Conservation (phyloP, 345 rosid species). For the Aethionema arabicum region DNA sequence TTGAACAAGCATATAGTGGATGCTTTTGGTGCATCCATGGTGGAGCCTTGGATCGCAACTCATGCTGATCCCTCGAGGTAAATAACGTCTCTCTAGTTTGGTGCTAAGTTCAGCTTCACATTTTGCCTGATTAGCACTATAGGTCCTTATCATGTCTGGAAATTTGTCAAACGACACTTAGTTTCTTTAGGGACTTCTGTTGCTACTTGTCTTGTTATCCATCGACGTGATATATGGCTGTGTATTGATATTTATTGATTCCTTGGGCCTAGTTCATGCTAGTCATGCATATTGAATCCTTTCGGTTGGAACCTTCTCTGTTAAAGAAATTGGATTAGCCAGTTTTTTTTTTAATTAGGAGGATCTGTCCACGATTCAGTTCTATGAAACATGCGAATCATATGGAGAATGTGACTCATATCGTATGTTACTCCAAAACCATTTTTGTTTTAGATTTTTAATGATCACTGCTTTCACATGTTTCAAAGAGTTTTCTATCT, state of each 20-base stretch:
- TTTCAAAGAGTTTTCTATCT: not conserved
- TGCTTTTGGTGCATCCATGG: slow-evolving; percentile 83
- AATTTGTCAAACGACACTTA: slow-evolving; percentile 6
- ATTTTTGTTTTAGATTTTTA: not conserved
- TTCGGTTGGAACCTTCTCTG: not conserved
- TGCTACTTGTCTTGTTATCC: slow-evolving; percentile 2
- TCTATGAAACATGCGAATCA: not conserved
- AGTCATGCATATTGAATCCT: not conserved
- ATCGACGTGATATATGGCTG: not conserved
- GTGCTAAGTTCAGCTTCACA: slow-evolving; percentile 12
- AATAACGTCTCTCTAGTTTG: not conserved
- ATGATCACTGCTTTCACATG: not conserved
- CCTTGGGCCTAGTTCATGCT: slow-evolving; percentile 5
- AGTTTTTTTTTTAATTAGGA: not conserved
- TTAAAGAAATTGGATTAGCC: slow-evolving; percentile 5
- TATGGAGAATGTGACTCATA: not conserved
- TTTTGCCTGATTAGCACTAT: not conserved
- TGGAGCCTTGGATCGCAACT: slow-evolving; percentile 93
- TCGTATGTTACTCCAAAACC: not conserved
- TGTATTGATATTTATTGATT: slow-evolving; percentile 8
- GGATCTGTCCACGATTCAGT: not conserved
- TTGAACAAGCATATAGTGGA: slow-evolving; percentile 61
- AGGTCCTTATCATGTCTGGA: slow-evolving; percentile 10
- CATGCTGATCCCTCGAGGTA: slow-evolving; percentile 97
- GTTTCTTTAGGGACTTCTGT: slow-evolving; percentile 5